Base-by-base conservation (phyloP, 768 basidiomycete species). In the Tricholoma saponaceum region DNA sequence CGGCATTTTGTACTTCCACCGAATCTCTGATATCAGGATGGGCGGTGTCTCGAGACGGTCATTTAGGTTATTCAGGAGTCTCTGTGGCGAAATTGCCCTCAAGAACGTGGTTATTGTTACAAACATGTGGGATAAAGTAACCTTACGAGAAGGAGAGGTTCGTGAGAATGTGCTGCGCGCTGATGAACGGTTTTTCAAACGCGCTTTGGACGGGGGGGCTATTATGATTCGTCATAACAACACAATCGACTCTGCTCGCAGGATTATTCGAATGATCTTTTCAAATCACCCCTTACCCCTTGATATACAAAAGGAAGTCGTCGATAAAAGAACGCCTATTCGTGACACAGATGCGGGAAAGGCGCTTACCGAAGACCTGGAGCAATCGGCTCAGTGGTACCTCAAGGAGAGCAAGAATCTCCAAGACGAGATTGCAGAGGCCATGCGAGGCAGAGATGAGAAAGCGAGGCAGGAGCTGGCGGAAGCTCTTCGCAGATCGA, bases 161-260 rank as follows among this genome's bases (percentile, higher is more conserved):
- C 35, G 53, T 4, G 53, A 54, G 10, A 7, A 5, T 3, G 39
- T 44, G 70, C 28, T 54, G 22, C 7, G n/a, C 4, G 20, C 2
- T 4, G 53, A 54, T 7, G 23, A 44, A 3, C 4, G 69, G 54
- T 78, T 75, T 64, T 78, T 77, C 69, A 74, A 76, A 60, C 69
- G 70, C 33, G 76, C 72, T 16, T 66, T 78, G 26, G 70, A 73
- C 51, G 70, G 70, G 62, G 74, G 75, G 8, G 73, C 75, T 2
- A 57, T 54, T 5, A 58, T 78, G 26, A 63, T 72, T 20, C 74
- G 77, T 20, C 72, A 74, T 52, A 55, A 59, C 46, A 69, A 69
- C 47, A 71, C 69, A 4, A 60, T 65, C 28, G 35, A 62, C 1
- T 70, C 68, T 16, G 65, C 76, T 1, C 65, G 64, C 0, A 32